Base-by-base conservation (phyloP, 2,329 filamentous ascomycete species). In the Pseudogymnoascus sp. region DNA sequence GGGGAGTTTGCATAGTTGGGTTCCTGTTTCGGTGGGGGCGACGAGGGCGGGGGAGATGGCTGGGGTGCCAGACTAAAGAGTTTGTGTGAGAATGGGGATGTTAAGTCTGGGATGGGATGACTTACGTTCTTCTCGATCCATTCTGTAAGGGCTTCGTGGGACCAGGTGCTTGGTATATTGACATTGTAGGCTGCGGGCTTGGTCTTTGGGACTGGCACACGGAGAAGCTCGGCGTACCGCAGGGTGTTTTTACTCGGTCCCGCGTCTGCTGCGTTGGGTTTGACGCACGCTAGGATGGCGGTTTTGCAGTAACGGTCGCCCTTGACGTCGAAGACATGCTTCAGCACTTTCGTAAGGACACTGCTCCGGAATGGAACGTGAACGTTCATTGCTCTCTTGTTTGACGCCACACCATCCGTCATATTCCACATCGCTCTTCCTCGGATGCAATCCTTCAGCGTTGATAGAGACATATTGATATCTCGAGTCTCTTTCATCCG, bases 391-490 rank as follows among this genome's bases (percentile, higher is more conserved):
- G 48, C 48, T 19, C 48, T 54, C 14, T 90, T 90, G 1, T 83
- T 82, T 68, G 88, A 85, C 41, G 81, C 83, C 3, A 97, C 82
- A 1, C 93, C 92, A 25, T 92, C 92, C 75, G 97, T 97, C 64
- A 97, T 93, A 62, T 93, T 87, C 6, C 93, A 93, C 11, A 97
- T 83, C 0, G 93, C 77, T 41, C 77, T 77, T 1, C 77, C 79
- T 1, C 80, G 77, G 61, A 83, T 83, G 64, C 80, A 83, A 67
- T 83, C 81, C 65, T 83, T 83, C 2, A 83, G 74, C 0, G 79
- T 96, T 0, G 93, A 96, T 31, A 98, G 84, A 4, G 92, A 96
- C 77, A 96, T 96, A 82, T 98, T 98, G 84, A 98, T 98, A 75
- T 97, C 96, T 71, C 90, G 92, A 39, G 93, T 93, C 77, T 98